Base-by-base conservation (phyloP, 192 early-diverging fungal species). In the Dissophora globulifera region DNA sequence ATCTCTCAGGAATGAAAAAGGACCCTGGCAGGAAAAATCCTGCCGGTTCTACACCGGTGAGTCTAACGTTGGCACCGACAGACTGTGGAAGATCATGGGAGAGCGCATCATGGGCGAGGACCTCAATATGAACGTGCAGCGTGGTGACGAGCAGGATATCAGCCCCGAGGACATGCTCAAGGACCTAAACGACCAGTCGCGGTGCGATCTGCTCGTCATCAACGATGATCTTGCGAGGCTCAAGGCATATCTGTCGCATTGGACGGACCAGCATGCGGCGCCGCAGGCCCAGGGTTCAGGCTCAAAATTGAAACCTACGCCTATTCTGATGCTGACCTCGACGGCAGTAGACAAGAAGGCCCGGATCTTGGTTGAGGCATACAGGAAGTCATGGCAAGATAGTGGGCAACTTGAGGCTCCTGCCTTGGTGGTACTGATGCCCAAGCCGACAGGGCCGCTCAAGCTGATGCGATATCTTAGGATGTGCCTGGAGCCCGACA, bases 311-410 rank as follows among this genome's bases (percentile, higher is more conserved):
- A 22, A 7, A 7, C 52, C 55, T 3, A 49, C 40, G 1, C 71
- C 69, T 0, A 29, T 80, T 17, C 23, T 80, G n/a, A 62, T 80
- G 60, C 20, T 76, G 10, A 76, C 71, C 2, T 50, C 79, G 9
- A 26, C 53, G 11, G 30, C 33, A 16, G 69, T 46, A 9, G 58
- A 68, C 19, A 72, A 61, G 57, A 60, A 66, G 49, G 51, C 54
- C 23, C 48, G 31, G 1, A 49, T 38, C 26, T 35, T 76, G 8
- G 45, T 80, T 2, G 69, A 67, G 5, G 25, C 64, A 2, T 67
- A 67, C 33, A 50, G 23, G 20, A 25, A 38, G 19, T 29, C 50
- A 23, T 54, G 47, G 56, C 38, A 43, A 12, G 56, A 22, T 30
- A 27, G 23, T 55, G 33, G 20, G 10, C 32, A 8, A 19, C 32